phyloP scores from a whole-genome alignment of 1,284 basidiomycete species.

The Fomitopsis palustris region DNA sequence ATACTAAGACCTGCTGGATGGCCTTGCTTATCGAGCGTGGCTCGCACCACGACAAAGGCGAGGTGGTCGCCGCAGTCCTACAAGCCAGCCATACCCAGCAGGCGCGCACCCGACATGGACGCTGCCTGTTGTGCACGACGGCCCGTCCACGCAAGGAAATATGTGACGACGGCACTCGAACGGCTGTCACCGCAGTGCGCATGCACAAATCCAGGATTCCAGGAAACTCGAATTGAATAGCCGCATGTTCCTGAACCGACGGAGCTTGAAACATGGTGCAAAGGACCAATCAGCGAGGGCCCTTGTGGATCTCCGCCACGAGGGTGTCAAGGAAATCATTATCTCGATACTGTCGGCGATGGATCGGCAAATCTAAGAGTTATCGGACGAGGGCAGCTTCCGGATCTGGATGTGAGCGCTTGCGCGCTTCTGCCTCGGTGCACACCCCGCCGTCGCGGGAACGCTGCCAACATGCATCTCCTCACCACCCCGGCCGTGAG shows the following conservation, averaged over 20 bases:
- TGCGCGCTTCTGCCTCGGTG: not conserved
- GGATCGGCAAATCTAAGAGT: slow-evolving; percentile 1
- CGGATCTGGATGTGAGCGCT: not conserved
- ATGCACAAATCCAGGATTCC: too few relatives aligned
- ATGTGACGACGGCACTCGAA: not conserved
- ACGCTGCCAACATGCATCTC: not conserved
- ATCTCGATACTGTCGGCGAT: slow-evolving; percentile 4
- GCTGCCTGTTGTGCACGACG: not conserved
- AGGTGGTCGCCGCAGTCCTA: not conserved
- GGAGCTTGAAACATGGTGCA: slow-evolving; percentile 1
- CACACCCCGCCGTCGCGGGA: not conserved
- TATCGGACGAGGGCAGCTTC: slow-evolving; percentile 1
- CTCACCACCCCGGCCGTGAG: not conserved
- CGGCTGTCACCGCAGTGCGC: not conserved
- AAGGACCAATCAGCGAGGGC: not conserved
- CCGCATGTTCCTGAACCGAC: not conserved
- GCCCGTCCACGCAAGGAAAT: not conserved
- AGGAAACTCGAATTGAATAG: not conserved
- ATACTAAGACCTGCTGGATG: not conserved
- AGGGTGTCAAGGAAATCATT: slow-evolving; percentile 1
- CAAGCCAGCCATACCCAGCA: not conserved
- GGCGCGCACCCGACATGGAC: not conserved
- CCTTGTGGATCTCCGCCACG: slow-evolving; percentile 3
- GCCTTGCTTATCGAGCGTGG: not conserved
- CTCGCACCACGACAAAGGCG: not conserved